Evolutionary conservation across 1,284 basidiomycete genomes (phyloP), one percentile per base, ranked within the genome.

Genomic region (Cryptococcus sp.): DNA sequence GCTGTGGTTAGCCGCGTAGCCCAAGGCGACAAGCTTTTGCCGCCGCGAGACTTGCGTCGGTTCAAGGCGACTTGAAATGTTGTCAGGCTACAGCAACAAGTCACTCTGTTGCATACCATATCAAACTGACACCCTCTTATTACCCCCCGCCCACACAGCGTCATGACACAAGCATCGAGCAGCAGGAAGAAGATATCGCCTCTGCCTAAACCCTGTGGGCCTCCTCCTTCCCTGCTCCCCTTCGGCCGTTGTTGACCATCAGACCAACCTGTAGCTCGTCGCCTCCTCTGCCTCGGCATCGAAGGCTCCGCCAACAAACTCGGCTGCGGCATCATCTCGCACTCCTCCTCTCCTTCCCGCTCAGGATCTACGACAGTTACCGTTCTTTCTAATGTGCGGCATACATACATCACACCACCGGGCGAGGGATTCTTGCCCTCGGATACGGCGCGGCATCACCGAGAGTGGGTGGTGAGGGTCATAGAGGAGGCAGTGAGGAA

Each of bases 261-360:
- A n/a, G 28, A 33, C 9, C 28, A 33, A 33, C 24, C 18, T 48
- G 9, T 56, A 70, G 69, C 62, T 12, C 62, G 64, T 23, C 71
- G 69, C 12, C 67, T 75, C 20, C 62, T 80, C 36, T 79, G 78
- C 43, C 83, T 97, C 35, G 93, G 93, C 12, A 84, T 97, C 43
- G 93, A 96, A 77, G 93, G 93, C 18, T 93, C 90, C 21, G 96
- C 96, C 39, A 99, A 99, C 80, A 99, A 99, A 78, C 83, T 98
- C 37, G 96, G 96, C n/a, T 89, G 88, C 20, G 96, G 96, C 4
- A 82, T 98, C 48, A 91, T 98, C 76, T 85, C 85, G 57, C 95
- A 98, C 72, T 81, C 82, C 20, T 69, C 71, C 0, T 49, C 52
- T 46, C 53, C 55, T 50, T 62, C 51, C 50, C 54, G 54, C 21